phyloP scores from a whole-genome alignment of 495 filamentous ascomycete genomes.

The Pyrenula massariospora region DNA sequence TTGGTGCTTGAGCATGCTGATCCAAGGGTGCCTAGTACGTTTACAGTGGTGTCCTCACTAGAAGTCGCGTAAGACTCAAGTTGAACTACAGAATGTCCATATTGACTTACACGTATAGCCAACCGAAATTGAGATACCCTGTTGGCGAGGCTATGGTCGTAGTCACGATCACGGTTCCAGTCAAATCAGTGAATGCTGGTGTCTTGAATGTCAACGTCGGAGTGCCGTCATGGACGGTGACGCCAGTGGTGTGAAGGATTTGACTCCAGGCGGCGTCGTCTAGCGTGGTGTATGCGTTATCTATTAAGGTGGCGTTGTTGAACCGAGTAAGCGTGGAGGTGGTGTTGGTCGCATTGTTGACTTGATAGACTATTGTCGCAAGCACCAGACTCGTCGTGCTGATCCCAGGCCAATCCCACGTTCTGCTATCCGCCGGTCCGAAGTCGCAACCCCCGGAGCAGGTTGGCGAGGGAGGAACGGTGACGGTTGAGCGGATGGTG shows the following conservation, averaged over 20 bases:
- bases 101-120: neutral
- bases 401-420: neutral
- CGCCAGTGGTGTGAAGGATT: neutral
- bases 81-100: neutral
- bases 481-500: neutral
- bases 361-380: neutral
- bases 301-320: neutral
- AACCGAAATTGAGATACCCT: neutral
- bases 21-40: neutral
- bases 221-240: neutral
- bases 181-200: neutral
- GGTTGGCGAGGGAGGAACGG: neutral
- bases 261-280: neutral
- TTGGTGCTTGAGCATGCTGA: neutral
- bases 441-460: neutral
- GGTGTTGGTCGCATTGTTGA: neutral
- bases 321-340: neutral
- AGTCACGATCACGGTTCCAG: neutral
- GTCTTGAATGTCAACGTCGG: neutral
- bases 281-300: neutral
- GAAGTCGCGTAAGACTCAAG: neutral
- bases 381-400: neutral
- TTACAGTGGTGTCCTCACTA: neutral
- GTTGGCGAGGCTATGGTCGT: neutral
- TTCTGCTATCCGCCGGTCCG: neutral